phyloP scores from a whole-genome alignment of 768 basidiomycete genomes.

The Ramaria rubella region DNA sequence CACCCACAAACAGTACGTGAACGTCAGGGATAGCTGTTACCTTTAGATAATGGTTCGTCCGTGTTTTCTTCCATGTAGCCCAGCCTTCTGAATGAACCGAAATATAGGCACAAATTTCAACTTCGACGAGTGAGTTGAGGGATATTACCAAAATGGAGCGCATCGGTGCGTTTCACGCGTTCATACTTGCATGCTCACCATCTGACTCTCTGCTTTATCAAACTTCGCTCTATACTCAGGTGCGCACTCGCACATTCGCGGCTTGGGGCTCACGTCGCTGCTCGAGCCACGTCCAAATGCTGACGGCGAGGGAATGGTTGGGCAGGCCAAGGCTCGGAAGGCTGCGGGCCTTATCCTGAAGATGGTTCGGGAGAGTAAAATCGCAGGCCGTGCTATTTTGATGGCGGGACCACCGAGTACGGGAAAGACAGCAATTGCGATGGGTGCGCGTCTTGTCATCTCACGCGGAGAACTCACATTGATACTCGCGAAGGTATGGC shows the following conservation, averaged over 20 bases:
- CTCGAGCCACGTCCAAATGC: constrained; percentile 69
- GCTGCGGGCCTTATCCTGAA: constrained; percentile 96
- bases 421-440: constrained; percentile 96
- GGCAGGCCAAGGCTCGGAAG: constrained; percentile 92
- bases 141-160: constrained; percentile 93
- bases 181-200: background rate
- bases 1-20: too few species aligned
- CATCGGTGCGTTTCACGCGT: constrained; percentile 47
- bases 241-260: constrained; percentile 92
- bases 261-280: constrained; percentile 86
- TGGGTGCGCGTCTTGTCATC: constrained; percentile 51
- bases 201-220: background rate
- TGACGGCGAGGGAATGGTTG: constrained; percentile 94
- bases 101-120: constrained; percentile 54
- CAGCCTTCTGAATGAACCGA: background rate
- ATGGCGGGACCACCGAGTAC: constrained; percentile 97
- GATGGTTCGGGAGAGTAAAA: constrained; percentile 95
- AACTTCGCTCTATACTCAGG: constrained; percentile 36
- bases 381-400: constrained; percentile 92
- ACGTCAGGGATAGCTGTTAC: too few species aligned
- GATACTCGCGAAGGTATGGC: constrained; percentile 68
- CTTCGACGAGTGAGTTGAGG: constrained; percentile 71
- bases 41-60: background rate
- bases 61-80: background rate
- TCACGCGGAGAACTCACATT: background rate